Evolutionary conservation across 2,329 filamentous ascomycete species (phyloP).

Genomic region (Parasarocladium wereldwijsianum): DNA sequence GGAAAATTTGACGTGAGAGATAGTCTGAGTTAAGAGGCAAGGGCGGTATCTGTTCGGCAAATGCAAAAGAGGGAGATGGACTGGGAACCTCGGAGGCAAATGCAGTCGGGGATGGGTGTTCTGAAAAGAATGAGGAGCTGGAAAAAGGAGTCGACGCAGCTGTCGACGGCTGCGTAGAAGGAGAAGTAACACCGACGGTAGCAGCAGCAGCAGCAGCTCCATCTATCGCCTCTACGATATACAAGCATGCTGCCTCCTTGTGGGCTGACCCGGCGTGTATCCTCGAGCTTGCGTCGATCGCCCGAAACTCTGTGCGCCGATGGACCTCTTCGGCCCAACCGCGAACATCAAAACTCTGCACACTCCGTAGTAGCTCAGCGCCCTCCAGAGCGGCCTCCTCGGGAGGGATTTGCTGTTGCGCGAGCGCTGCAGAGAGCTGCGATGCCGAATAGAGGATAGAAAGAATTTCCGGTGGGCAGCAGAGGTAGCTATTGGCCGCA

Average conservation of each 20-base stretch:
- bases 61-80: too few relatives aligned
- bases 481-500: conserved; percentile 30
- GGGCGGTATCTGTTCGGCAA: too few relatives aligned
- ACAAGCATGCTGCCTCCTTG: conserved; percentile 28
- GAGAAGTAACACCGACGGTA: too few relatives aligned
- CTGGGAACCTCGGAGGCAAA: not conserved
- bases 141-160: too few relatives aligned
- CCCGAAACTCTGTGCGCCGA: conserved; percentile 18
- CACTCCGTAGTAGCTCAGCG: conserved; percentile 19
- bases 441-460: conserved; percentile 27
- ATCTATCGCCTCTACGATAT: conserved; percentile 25
- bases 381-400: conserved; percentile 15
- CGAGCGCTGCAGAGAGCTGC: conserved; percentile 17
- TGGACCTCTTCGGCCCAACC: conserved; percentile 24
- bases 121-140: too few relatives aligned
- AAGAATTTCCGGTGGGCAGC: conserved; percentile 28
- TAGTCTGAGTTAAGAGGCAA: too few relatives aligned
- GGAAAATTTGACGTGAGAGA: conserved; percentile 29
- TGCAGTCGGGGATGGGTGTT: too few relatives aligned
- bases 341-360: conserved; percentile 23
- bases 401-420: conserved; percentile 13
- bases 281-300: conserved; percentile 19
- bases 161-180: too few relatives aligned
- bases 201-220: not conserved
- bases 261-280: conserved; percentile 27